A percentile compares a stretch with the other conserved stretches of the same genome.
phyloP scores from a whole-genome alignment of 805 yeast species.

The Starmerella ratchasimensis region DNA sequence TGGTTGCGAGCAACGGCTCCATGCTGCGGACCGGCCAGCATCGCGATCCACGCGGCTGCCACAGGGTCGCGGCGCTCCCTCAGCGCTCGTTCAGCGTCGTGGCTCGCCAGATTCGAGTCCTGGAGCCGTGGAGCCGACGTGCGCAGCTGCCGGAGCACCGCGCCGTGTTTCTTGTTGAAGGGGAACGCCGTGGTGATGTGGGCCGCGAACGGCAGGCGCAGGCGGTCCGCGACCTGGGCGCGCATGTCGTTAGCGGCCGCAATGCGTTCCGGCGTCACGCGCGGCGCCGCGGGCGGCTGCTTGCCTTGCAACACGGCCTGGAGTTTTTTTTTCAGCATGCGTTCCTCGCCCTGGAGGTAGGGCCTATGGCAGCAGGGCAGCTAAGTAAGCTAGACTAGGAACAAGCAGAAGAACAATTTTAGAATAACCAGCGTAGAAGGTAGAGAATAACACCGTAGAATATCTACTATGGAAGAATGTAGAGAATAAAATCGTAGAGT shows the following conservation, averaged over 20 bases:
- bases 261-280: slow-evolving; percentile 1
- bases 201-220: slow-evolving; percentile 10
- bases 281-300: background rate
- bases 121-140: slow-evolving; percentile 13
- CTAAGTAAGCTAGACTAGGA: too few relatives aligned
- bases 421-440: too few relatives aligned
- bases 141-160: slow-evolving; percentile 18
- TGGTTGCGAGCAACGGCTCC: slow-evolving; percentile 19
- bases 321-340: slow-evolving; percentile 1
- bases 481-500: too few relatives aligned
- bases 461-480: too few relatives aligned
- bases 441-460: too few relatives aligned
- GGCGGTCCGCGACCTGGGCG: slow-evolving; percentile 8
- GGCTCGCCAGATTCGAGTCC: slow-evolving; percentile 17
- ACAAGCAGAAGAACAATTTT: too few relatives aligned
- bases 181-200: slow-evolving; percentile 12
- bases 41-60: slow-evolving; percentile 21
- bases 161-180: slow-evolving; percentile 20
- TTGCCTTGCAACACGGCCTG: background rate
- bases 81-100: slow-evolving; percentile 19
- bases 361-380: too few relatives aligned
- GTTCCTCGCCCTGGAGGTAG: too few relatives aligned
- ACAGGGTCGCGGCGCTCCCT: slow-evolving; percentile 16
- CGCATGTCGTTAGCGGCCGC: slow-evolving; percentile 6
- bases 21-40: slow-evolving; percentile 17